Base-by-base conservation (phyloP, 768 basidiomycete species). In the Mycena indigotica region DNA sequence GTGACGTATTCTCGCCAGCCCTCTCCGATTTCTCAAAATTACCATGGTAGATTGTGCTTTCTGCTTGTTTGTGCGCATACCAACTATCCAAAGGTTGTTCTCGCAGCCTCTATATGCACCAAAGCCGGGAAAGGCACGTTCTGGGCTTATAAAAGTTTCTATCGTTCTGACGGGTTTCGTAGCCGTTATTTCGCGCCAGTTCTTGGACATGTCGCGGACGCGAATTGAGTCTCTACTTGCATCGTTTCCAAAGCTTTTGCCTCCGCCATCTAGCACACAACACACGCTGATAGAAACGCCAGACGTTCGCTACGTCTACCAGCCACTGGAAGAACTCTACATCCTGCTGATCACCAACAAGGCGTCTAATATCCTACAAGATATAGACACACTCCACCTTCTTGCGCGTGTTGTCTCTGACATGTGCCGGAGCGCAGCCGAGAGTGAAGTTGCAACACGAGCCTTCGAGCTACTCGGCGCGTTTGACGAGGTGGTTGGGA, bases 281-380 rank as follows among this genome's bases (percentile, higher is more conserved):
- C 95, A 98, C 71, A 97, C 95, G 3, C 92, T 93, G n/a, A 90
- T 96, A 66, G 95, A 93, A 79, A 97, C 93, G 0, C 74, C 90
- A 35, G 94, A 99, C 73, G 95, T 96, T 50, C 90, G 95, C 65
- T 98, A 94, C 70, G 95, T 98, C 60, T 98, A 96, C 73, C 95
- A 97, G 68, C 94, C 95, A 0, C 83, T 98, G 45, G 95, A 97
- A 72, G 94, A 98, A 71, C 85, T 98, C 24, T 98, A 98, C 75
- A 96, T 98, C 58, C 82, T 98, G 64, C 82, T 98, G 62, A 95
- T 98, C 75, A 98, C 96, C 53, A 98, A 98, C 77, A 98, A 97
- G 73, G 92, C 93, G 6, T 94, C 92, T n/a, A 99, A 99, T 69
- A 98, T 98, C 67, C 78, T 99, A 35, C 97, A 97, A 77, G 97